Evolutionary conservation across 2,329 filamentous ascomycete genomes (phyloP).

Genomic region (Trichocomaceae sp.): DNA sequence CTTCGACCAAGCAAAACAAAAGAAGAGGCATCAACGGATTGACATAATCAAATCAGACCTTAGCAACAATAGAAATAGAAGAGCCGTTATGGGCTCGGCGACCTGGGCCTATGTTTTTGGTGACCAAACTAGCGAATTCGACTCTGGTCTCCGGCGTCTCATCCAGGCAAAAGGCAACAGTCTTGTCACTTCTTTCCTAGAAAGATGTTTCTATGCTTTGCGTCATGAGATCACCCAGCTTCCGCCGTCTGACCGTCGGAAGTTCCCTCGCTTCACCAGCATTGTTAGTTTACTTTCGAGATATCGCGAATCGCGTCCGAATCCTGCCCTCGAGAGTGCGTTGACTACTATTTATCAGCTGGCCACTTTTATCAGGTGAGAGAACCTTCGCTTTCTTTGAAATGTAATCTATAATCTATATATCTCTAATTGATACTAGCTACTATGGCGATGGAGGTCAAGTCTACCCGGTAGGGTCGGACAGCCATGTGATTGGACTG

Average conservation of each 20-base stretch:
- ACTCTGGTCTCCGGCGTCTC: slow-evolving; percentile 36
- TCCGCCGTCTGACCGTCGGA: slow-evolving; percentile 28
- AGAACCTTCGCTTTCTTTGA: background rate
- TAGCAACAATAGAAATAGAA: background rate
- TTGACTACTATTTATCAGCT: slow-evolving; percentile 41
- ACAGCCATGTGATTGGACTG: slow-evolving; percentile 36
- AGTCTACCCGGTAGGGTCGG: slow-evolving; percentile 32
- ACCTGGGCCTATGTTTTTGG: slow-evolving; percentile 41
- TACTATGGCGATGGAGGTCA: slow-evolving; percentile 38
- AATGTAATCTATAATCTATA: background rate
- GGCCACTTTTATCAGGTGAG: slow-evolving; percentile 41
- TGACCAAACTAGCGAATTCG: slow-evolving; percentile 41
- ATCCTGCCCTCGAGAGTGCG: slow-evolving; percentile 38
- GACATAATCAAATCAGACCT: background rate
- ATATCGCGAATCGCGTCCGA: slow-evolving; percentile 26
- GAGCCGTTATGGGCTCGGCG: slow-evolving; percentile 23
- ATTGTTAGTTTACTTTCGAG: slow-evolving; percentile 33
- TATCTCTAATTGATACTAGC: slow-evolving; percentile 22
- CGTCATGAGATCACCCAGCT: slow-evolving; percentile 34
- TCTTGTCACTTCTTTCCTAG: slow-evolving; percentile 37
- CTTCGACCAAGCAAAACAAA: background rate
- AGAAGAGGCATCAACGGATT: background rate
- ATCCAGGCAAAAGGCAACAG: slow-evolving; percentile 38
- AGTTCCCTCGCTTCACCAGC: slow-evolving; percentile 36
- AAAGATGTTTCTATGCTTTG: slow-evolving; percentile 37